A percentile compares a stretch with the other conserved stretches of the same genome.
Evolutionary conservation across 2,329 filamentous ascomycete species (phyloP).

Genomic region (Nemania sp.): DNA sequence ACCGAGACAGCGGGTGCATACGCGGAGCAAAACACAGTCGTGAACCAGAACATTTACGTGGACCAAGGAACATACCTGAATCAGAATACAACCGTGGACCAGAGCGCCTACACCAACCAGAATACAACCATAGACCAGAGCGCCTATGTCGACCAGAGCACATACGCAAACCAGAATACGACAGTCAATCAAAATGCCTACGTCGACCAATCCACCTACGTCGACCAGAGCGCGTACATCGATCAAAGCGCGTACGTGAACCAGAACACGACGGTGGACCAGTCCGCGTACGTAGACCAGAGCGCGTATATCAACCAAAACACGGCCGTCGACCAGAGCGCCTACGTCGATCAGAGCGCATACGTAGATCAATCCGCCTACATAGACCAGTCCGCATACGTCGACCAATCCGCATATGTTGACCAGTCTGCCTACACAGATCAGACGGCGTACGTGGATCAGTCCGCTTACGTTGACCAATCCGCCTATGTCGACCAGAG

Average conservation of each 20-base stretch:
- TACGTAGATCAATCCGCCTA: constrained; percentile 2
- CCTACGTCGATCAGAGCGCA: constrained; percentile 2
- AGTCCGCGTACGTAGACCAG: constrained; percentile 18
- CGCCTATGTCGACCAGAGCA: constrained; percentile 11
- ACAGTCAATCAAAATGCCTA: constrained; percentile 1
- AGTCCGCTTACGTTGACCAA: constrained; percentile 7
- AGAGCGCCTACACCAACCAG: constrained; percentile 8
- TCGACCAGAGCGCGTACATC: constrained; percentile 8
- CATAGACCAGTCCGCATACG: constrained; percentile 3
- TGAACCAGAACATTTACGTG: constrained; percentile 6
- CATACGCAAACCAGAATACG: constrained; percentile 6
- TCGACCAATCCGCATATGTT: constrained; percentile 12
- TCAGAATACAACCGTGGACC: background rate
- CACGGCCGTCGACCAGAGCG: background rate
- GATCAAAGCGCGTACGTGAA: constrained; percentile 12
- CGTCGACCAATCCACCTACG: background rate
- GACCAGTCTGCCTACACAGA: constrained; percentile 1
- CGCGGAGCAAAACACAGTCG: constrained; percentile 9
- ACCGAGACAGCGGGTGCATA: background rate
- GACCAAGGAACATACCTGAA: background rate
- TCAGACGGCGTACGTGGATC: constrained; percentile 12
- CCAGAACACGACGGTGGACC: constrained; percentile 15
- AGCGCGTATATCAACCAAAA: constrained; percentile 7
- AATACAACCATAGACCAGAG: constrained; percentile 3
- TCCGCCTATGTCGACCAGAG: constrained; percentile 9